Conservation (phyloP, 805 yeast genomes). For the Spathaspora gorwiae region DNA sequence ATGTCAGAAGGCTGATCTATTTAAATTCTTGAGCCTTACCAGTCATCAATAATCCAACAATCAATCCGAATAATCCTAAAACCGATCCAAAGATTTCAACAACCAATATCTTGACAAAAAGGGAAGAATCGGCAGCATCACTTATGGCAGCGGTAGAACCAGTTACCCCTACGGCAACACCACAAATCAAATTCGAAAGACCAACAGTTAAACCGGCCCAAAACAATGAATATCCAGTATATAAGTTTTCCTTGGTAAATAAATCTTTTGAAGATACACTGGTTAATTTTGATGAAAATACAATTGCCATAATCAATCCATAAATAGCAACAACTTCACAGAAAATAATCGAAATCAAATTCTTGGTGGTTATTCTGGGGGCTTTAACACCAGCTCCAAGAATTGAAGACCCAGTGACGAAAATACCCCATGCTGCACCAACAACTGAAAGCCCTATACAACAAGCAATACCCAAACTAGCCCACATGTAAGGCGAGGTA, state of each 20-base stretch:
- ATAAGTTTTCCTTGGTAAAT: constrained; percentile 77
- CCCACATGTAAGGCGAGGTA: constrained; percentile 97
- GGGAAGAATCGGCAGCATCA: constrained; percentile 94
- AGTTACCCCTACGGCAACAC: constrained; percentile 94
- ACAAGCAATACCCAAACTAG: constrained; percentile 77
- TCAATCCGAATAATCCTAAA: constrained; percentile 90
- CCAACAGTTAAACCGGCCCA: constrained; percentile 99
- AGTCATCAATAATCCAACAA: constrained; percentile 96
- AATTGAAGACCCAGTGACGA: constrained; percentile 89
- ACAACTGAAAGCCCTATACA: constrained; percentile 94
- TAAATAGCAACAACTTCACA: constrained; percentile 99
- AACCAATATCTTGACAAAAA: constrained; percentile 93
- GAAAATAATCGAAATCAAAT: constrained; percentile 91
- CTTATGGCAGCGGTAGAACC: constrained; percentile 98
- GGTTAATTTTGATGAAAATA: constrained; percentile 82
- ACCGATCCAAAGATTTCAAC: constrained; percentile 97
- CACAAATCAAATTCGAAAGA: constrained; percentile 87
- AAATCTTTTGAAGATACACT: constrained; percentile 61
- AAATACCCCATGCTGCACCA: constrained; percentile 99
- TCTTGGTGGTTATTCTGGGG: constrained; percentile 95
- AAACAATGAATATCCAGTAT: constrained; percentile 91
- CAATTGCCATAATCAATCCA: constrained; percentile 96
- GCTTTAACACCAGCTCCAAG: constrained; percentile 98
- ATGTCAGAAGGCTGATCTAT: constrained; percentile 21
- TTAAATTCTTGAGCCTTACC: constrained; percentile 88